Evolutionary conservation across 345 rosid species (phyloP), one percentile per base, ranked within the genome.

Genomic region (Citrus cavaleriei): DNA sequence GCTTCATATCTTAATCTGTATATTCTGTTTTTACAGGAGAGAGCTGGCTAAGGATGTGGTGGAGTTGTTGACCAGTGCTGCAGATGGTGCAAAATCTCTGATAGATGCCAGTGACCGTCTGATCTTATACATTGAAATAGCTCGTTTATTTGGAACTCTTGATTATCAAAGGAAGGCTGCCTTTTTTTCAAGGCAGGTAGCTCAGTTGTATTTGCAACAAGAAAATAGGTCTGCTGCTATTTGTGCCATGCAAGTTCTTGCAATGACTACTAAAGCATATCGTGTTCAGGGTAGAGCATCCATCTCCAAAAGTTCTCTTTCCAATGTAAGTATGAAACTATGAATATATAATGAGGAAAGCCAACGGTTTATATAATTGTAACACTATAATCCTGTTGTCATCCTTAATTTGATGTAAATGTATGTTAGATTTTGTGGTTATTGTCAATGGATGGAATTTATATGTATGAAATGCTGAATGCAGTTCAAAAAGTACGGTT

Each of bases 141-240:
- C 99, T 67, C 98, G 98, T 68, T 86, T 97, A 65, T 97, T 86
- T 87, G 99, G 99, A 75, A 84, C 84, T 70, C 92, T 94, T 84
- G 98, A 95, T 79, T 97, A 94, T 85, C 95, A 93, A 76, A 84
- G 98, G 79, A 97, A 93, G 88, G 97, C 98, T 74, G 99, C 98
- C 81, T 94, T 97, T 88, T 97, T 94, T 73, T 93, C 98, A 54
- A 94, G 99, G 89, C 97, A 92, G 89, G 98, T 97, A 25, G 99
- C 98, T 77, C 98, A 88, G 87, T 81, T 94, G 87, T 97, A 97
- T 84, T 83, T 97, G 88, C 95, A 92, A 80, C 99, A 94, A 83
- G 98, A 94, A 74, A 93, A 91, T 82, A 92, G 91, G 80, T 81
- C 93, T 78, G 98, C 98, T 73, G 98, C 99, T 67, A 91, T 86